Evolutionary conservation across 257 asterid genomes (phyloP), one percentile per base, ranked within the genome.

Genomic region (Echites panduratus): DNA sequence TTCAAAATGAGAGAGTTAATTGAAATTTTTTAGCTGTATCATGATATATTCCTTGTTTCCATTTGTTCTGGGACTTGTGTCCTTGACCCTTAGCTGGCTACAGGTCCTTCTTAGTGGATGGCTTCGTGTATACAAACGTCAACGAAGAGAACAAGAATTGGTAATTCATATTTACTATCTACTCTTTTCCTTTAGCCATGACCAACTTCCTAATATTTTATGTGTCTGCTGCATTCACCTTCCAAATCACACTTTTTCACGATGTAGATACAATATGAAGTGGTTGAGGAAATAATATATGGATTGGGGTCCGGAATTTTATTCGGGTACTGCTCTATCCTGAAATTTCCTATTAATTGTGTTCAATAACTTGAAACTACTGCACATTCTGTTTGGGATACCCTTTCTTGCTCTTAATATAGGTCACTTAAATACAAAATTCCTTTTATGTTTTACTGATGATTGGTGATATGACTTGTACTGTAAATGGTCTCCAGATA

Each of bases 291-390:
- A 84, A 87, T 92, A 69, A 92, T 92, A 47, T 90, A 90, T 54
- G 99, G 99, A 74, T 80, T 95, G 83, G 96, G 90, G 80, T 92
- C 99, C 26, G 99, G 99, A 79, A 92, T 92, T 83, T 81, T 95
- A 73, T 95, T 92, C 69, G 99, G 99, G 99, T 94, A 88, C 59
- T 43, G 73, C 61, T 57, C 58, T 69, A 5, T 70, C 59, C 69
- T 67, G 50, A 73, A 54, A 75, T 70, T 45, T 70, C 65, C 20
- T 14, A 19, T 24, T 26, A 38, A 70, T 70, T 50, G 53, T 70
- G 71, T 68, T 22, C n/a, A 13, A 7, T n/a, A 7, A 32, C 35
- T 24, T 57, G 69, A 67, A 27, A 1, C 26, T 19, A 0, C 49
- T 68, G 16, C 17, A 50, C 50, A n/a, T n/a, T 9, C 24, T 70